Conservation (phyloP, 176 grass and related monocot species). For the Aegilops speltoides region DNA sequence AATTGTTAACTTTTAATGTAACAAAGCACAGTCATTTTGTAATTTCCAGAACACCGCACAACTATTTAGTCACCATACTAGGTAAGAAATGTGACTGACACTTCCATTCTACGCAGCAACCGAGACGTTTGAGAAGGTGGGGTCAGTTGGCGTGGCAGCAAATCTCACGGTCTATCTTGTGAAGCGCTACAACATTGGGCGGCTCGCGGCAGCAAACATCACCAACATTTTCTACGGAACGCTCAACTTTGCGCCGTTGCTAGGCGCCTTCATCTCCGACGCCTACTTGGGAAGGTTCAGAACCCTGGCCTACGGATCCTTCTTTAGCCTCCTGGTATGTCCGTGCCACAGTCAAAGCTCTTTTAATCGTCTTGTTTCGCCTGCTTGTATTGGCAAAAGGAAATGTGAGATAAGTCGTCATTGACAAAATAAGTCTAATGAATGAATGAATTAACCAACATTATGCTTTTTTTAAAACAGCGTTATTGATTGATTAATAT, state of each 20-base stretch:
- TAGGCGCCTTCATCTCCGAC: constrained; percentile 50
- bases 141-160: constrained; percentile 37
- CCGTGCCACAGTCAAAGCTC: background rate
- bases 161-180: constrained; percentile 51
- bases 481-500: background rate
- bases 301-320: constrained; percentile 41
- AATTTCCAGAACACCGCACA: background rate
- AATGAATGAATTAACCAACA: background rate
- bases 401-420: background rate
- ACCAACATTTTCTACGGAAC: constrained; percentile 48
- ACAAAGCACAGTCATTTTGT: background rate
- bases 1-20: background rate
- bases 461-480: background rate
- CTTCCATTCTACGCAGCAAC: constrained; percentile 22
- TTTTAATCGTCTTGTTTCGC: background rate
- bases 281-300: constrained; percentile 49
- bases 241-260: constrained; percentile 39
- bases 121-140: constrained; percentile 48
- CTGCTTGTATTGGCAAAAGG: constrained; percentile 6
- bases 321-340: constrained; percentile 39
- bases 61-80: background rate
- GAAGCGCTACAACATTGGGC: constrained; percentile 30
- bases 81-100: background rate
- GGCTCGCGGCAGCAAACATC: constrained; percentile 38
- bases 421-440: background rate